Evolutionary conservation across 805 yeast genomes (phyloP), one percentile per base, ranked within the genome.

Genomic region (Candida schatavii): DNA sequence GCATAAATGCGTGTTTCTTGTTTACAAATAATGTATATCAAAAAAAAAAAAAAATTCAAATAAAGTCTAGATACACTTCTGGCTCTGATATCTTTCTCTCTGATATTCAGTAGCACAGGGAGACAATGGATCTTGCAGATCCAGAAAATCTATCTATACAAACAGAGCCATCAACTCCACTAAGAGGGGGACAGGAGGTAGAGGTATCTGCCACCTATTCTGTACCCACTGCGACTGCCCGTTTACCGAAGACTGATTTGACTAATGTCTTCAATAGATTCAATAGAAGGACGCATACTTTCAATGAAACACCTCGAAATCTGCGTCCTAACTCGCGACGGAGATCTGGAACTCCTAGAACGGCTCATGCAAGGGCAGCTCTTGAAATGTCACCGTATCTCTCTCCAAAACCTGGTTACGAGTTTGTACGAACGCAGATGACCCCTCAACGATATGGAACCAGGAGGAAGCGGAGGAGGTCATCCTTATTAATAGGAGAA

Each of bases 401-500:
- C 15, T 35, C 37, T 13, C 38, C 38, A 5, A 31, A 13, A 15
- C 6, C 5, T 7, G 19, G 35, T 7, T 9, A 11, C 15, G 35
- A 13, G 5, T 15, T n/a, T 4, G 19, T 15, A 5, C 4, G 35
- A 31, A 17, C 5, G 6, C 35, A 17, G 35, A 10, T 31, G 20
- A 31, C 35, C 19, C 35, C 35, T 7, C 22, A 17, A 18, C 35
- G 35, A 31, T 31, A n/a, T 17, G 9, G 19, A 9, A 20, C 19
- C 4, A 35, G 38, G 14, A 43, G 31, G 18, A 42, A 48, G 33
- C 41, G 61, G 20, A 39, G 66, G 34, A 44, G 69, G 13, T 57
- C 66, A 1, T 64, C 68, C 0, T 52, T 62, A 23, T 46, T 60
- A 2, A 46, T 48, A 11, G 69, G 67, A 1, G 49, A 55, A 39